Conservation (phyloP, 495 filamentous ascomycete genomes). For the Xylaria longipes region DNA sequence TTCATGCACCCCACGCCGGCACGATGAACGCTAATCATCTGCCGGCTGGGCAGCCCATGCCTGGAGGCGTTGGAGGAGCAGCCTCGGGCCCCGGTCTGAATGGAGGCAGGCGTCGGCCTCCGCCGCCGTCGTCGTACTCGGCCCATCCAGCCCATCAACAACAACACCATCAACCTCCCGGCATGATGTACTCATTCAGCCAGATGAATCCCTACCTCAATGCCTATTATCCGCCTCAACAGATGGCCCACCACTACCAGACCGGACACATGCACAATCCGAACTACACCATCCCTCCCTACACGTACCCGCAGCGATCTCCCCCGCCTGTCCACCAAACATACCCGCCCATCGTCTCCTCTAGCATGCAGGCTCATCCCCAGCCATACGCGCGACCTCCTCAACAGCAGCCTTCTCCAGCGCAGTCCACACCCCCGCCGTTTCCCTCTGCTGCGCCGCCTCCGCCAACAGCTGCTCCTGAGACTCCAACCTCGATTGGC, state of each 20-base stretch:
- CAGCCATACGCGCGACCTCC: conserved; percentile 50
- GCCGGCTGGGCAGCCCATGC: conserved; percentile 67
- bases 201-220: conserved; percentile 48
- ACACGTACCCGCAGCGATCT: conserved; percentile 41
- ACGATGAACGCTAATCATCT: conserved; percentile 69
- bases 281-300: conserved; percentile 48
- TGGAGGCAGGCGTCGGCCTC: conserved; percentile 38
- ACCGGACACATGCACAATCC: conserved; percentile 42
- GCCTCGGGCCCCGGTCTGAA: conserved; percentile 34
- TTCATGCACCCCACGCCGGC: conserved; percentile 59
- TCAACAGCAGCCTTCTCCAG: conserved; percentile 44
- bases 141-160: conserved; percentile 28
- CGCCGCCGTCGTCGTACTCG: conserved; percentile 43
- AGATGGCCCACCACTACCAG: conserved; percentile 51
- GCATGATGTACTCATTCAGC: conserved; percentile 39
- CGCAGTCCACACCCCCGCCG: conserved; percentile 50
- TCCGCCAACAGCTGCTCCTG: conserved; percentile 40
- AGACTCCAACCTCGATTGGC: conserved; percentile 51
- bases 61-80: conserved; percentile 40
- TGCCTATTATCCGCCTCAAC: conserved; percentile 42
- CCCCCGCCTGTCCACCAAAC: conserved; percentile 51
- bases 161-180: conserved; percentile 38
- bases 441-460: conserved; percentile 48
- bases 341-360: conserved; percentile 49
- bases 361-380: conserved; percentile 39